phyloP scores from a whole-genome alignment of 805 yeast species.

The Candida tibetensis region DNA sequence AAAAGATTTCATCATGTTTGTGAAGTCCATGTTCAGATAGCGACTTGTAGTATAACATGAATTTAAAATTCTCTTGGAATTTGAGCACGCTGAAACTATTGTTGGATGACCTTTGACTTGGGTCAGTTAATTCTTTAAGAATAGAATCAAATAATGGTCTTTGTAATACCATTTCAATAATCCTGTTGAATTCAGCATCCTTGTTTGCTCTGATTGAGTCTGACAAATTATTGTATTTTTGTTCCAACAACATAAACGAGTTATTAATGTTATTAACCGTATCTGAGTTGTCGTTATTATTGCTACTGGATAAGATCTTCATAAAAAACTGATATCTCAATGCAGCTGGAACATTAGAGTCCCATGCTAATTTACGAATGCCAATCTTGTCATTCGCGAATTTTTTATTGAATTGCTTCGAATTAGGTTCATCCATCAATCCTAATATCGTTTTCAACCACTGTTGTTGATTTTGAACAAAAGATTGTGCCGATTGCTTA shows the following conservation, averaged over 20 bases:
- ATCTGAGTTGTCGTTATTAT: conserved; percentile 14
- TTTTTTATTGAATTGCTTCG: conserved; percentile 22
- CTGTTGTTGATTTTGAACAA: conserved; percentile 21
- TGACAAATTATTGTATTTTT: conserved; percentile 24
- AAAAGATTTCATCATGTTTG: conserved; percentile 39
- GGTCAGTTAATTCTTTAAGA: conserved; percentile 13
- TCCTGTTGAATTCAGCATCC: conserved; percentile 31
- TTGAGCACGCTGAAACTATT: conserved; percentile 9
- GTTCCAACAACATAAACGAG: conserved; percentile 18
- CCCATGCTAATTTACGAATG: conserved; percentile 38
- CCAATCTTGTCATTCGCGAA: conserved; percentile 26
- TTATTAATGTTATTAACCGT: conserved; percentile 16
- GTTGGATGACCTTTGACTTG: conserved; percentile 2
- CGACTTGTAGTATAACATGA: conserved; percentile 36
- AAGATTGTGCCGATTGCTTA: conserved; percentile 16
- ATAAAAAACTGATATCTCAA: conserved; percentile 28
- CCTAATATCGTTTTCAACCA: conserved; percentile 26
- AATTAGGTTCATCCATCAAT: conserved; percentile 10
- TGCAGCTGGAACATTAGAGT: conserved; percentile 27
- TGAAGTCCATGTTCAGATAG: conserved; percentile 35
- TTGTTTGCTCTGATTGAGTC: conserved; percentile 27
- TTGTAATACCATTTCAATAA: conserved; percentile 20
- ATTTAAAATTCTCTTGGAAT: conserved; percentile 26
- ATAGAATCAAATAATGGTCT: conserved; percentile 32
- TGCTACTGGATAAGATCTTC: conserved; percentile 17